Evolutionary conservation across 2,329 filamentous ascomycete species (phyloP).

Genomic region (Emericellopsis cladophorae): DNA sequence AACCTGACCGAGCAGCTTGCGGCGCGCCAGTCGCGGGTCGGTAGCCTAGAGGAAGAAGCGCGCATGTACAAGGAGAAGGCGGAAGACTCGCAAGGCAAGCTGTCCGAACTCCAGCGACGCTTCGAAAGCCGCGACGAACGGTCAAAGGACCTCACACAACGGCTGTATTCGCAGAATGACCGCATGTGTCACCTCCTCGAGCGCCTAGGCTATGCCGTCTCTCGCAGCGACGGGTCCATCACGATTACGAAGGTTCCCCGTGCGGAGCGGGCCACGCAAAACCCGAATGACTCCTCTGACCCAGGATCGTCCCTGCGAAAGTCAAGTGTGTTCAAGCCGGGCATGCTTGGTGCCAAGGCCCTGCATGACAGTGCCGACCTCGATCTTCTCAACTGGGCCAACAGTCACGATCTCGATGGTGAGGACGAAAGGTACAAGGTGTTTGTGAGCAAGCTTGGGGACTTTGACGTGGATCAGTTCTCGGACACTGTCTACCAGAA

Average conservation of each 20-base stretch:
- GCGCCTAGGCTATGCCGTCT: slow-evolving; percentile 72
- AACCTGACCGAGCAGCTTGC: slow-evolving; percentile 58
- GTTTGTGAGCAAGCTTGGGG: slow-evolving; percentile 60
- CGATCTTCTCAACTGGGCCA: slow-evolving; percentile 72
- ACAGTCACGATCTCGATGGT: slow-evolving; percentile 47
- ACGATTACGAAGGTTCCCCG: slow-evolving; percentile 59
- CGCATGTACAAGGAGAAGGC: slow-evolving; percentile 54
- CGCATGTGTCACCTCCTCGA: slow-evolving; percentile 75
- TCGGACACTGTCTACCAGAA: slow-evolving; percentile 77
- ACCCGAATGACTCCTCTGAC: slow-evolving; percentile 45
- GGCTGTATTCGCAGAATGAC: slow-evolving; percentile 73
- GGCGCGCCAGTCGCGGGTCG: slow-evolving; percentile 62
- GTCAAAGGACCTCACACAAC: slow-evolving; percentile 73
- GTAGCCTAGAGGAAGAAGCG: slow-evolving; percentile 65
- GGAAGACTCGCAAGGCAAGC: slow-evolving; percentile 36
- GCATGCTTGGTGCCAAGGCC: slow-evolving; percentile 35
- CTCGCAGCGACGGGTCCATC: slow-evolving; percentile 61
- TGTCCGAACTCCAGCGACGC: slow-evolving; percentile 37
- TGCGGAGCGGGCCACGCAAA: slow-evolving; percentile 41
- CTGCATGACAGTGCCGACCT: slow-evolving; percentile 53
- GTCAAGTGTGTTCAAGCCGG: slow-evolving; percentile 22
- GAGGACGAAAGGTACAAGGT: slow-evolving; percentile 64
- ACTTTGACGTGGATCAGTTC: slow-evolving; percentile 75
- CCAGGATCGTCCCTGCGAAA: slow-evolving; percentile 37
- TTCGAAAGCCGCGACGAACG: slow-evolving; percentile 59